These are phyloP conservation scores for Cryptococcus deneoformans DNA, from an alignment of 1,284 basidiomycete species.

Conservation along the genomic window DNA sequence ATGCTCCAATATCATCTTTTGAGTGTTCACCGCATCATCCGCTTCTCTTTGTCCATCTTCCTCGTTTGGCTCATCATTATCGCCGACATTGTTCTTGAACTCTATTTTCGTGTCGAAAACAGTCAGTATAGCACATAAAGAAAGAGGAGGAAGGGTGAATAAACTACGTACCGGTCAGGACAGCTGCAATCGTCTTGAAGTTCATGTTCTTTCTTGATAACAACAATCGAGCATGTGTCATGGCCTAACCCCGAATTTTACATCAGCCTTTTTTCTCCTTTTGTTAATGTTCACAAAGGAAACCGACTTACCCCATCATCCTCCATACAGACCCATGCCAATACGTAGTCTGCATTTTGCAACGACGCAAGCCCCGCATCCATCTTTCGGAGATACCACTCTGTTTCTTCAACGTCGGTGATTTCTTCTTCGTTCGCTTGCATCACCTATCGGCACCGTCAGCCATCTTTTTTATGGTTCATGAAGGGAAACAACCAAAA, in stretches of 20 bases:
- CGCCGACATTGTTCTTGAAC: slow-evolving; percentile 29
- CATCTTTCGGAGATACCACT: slow-evolving; percentile 77
- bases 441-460: slow-evolving; percentile 52
- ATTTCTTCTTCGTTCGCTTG: slow-evolving; percentile 60
- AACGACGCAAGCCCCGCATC: slow-evolving; percentile 85
- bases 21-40: slow-evolving; percentile 18
- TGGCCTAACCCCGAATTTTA: slow-evolving; percentile 37
- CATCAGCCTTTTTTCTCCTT: background rate
- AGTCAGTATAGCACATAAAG: background rate
- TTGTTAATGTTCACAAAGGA: background rate
- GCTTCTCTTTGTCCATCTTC: slow-evolving; percentile 7
- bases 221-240: slow-evolving; percentile 68
- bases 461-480: background rate
- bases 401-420: slow-evolving; percentile 63
- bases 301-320: slow-evolving; percentile 82
- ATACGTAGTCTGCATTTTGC: slow-evolving; percentile 86
- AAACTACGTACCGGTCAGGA: slow-evolving; percentile 35
- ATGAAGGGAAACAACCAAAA: too few species aligned
- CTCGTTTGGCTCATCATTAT: slow-evolving; percentile 17
- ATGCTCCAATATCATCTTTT: slow-evolving; percentile 30
- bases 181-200: slow-evolving; percentile 29
- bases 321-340: slow-evolving; percentile 97
- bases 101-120: slow-evolving; percentile 18
- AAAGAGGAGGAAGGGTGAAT: background rate
- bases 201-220: slow-evolving; percentile 61